Evolutionary conservation across 768 basidiomycete species (phyloP).

Genomic region (Mycena galericulata): DNA sequence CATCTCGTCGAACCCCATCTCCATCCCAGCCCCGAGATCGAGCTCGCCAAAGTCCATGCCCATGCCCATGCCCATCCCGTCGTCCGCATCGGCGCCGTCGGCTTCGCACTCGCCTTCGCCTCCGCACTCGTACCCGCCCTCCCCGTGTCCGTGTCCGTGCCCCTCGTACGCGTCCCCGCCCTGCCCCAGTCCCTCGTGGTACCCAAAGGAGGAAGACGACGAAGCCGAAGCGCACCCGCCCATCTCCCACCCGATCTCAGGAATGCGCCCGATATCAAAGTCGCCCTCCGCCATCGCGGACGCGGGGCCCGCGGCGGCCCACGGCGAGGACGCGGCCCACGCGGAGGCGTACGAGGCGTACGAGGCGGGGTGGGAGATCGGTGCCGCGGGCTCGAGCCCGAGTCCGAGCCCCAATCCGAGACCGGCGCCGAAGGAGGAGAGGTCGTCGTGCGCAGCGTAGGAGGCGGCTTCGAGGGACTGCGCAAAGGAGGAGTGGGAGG

Average conservation of each 20-base stretch:
- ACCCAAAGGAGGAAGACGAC: no score
- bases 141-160: neutral
- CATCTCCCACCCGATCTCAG: neutral
- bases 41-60: no score
- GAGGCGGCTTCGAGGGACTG: neutral
- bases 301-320: neutral
- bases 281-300: neutral
- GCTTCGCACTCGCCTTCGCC: no score
- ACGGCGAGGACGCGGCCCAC: neutral
- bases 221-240: neutral
- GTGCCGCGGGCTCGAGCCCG: neutral
- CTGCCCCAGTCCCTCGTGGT: neutral
- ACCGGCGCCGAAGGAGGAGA: no score
- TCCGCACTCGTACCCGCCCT: neutral
- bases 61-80: no score
- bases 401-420: no score
- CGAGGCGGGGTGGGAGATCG: no score
- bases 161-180: neutral
- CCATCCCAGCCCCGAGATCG: neutral
- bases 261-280: conserved; percentile 15
- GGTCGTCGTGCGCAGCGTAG: no score
- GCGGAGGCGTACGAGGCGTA: neutral
- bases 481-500: neutral
- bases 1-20: neutral
- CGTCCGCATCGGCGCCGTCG: no score